These are phyloP conservation scores for Geotrichum carabidarum DNA, from an alignment of 1,139 yeast genomes.

Conservation along the genomic window DNA sequence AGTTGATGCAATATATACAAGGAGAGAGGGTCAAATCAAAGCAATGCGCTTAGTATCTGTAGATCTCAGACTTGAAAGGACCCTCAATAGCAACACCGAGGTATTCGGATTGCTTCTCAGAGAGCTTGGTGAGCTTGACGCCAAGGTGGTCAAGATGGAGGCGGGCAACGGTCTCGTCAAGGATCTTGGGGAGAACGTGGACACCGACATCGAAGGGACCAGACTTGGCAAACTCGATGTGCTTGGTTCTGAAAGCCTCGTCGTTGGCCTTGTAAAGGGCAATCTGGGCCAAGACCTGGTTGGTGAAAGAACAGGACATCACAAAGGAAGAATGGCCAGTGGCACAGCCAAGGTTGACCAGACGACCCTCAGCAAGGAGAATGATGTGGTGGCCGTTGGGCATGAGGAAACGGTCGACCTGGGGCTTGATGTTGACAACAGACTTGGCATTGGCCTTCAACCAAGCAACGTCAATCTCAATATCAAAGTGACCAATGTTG, in stretches of 20 bases:
- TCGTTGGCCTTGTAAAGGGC: constrained; percentile 93
- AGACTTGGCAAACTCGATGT: constrained; percentile 90
- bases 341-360: constrained; percentile 99
- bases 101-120: constrained; percentile 86
- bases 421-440: constrained; percentile 96
- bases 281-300: constrained; percentile 99
- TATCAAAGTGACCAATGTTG: constrained; percentile 99
- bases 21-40: constrained; percentile 6
- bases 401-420: constrained; percentile 96
- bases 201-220: constrained; percentile 92
- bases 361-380: constrained; percentile 98
- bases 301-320: constrained; percentile 99
- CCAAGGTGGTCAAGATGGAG: constrained; percentile 95
- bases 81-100: constrained; percentile 90
- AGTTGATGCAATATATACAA: constrained; percentile 26
- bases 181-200: constrained; percentile 95
- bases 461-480: constrained; percentile 99
- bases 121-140: constrained; percentile 76
- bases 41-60: constrained; percentile 71
- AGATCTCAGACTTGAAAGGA: constrained; percentile 97
- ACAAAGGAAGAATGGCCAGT: constrained; percentile 99
- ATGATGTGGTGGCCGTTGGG: constrained; percentile 89
- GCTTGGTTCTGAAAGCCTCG: constrained; percentile 69
- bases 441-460: constrained; percentile 85
- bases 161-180: constrained; percentile 98